These are phyloP conservation scores for Zoysia japonica DNA, from an alignment of 176 grass and related monocot genomes.

Conservation along the genomic window DNA sequence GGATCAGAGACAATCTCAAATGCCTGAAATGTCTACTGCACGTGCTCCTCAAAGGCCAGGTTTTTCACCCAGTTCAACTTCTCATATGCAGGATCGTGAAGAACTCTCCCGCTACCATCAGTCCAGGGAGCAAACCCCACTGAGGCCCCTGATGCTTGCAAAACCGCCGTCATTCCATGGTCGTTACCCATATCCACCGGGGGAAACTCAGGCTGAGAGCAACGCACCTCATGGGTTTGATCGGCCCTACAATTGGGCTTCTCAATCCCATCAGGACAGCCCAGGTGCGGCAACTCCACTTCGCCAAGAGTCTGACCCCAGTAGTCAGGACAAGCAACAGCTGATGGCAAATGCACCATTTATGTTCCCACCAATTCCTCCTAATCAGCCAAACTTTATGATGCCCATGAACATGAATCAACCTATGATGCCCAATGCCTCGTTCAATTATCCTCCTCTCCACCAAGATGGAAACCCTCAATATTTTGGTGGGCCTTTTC, in stretches of 20 bases:
- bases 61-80: constrained; percentile 64
- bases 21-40: constrained; percentile 80
- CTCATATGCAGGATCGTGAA: constrained; percentile 64
- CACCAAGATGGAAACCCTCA: constrained; percentile 67
- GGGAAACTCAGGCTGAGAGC: constrained; percentile 49
- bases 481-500: constrained; percentile 62
- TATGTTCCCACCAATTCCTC: constrained; percentile 61
- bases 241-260: constrained; percentile 47
- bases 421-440: constrained; percentile 30
- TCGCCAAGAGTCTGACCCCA: constrained; percentile 55
- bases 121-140: constrained; percentile 62
- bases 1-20: constrained; percentile 60
- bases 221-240: constrained; percentile 62
- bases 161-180: constrained; percentile 59
- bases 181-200: constrained; percentile 49
- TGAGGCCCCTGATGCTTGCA: constrained; percentile 41
- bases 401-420: constrained; percentile 66
- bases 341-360: constrained; percentile 53
- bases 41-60: constrained; percentile 60
- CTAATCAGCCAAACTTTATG: constrained; percentile 68
- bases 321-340: constrained; percentile 60
- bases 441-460: constrained; percentile 56
- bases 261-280: constrained; percentile 36
- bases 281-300: constrained; percentile 43
- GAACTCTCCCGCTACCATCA: constrained; percentile 60